These are phyloP conservation scores for Amaranthus palmeri DNA, from an alignment of 148 eudicot genomes.

Conservation along the genomic window DNA sequence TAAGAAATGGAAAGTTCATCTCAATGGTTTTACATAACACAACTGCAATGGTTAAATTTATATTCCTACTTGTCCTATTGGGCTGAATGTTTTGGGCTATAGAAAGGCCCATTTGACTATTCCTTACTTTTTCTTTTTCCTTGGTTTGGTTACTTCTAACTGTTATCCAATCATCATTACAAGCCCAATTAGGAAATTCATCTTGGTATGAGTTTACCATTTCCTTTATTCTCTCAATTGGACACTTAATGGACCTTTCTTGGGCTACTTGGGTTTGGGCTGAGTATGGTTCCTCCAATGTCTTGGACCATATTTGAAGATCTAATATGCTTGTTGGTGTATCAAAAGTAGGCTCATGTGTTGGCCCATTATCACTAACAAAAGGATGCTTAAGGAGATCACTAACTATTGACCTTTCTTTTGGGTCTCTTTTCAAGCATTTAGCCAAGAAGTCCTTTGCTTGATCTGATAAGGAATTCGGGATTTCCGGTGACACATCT, in stretches of 20 bases:
- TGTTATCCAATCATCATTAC: constrained; percentile 57
- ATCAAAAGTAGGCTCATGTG: constrained; percentile 14
- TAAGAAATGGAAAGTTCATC: neutral
- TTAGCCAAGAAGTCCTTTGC: constrained; percentile 57
- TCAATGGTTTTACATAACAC: neutral
- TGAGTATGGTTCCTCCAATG: constrained; percentile 20
- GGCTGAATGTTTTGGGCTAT: constrained; percentile 3
- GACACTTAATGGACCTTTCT: neutral
- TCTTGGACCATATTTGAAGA: constrained; percentile 39
- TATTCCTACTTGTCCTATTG: neutral
- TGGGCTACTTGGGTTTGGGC: neutral
- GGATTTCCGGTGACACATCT: constrained; percentile 41
- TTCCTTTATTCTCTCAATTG: constrained; percentile 28
- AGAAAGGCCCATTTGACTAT: neutral
- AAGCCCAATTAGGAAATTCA: constrained; percentile 27
- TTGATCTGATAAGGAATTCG: constrained; percentile 35
- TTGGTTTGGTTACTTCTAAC: constrained; percentile 33
- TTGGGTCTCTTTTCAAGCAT: constrained; percentile 50
- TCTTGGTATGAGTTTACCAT: constrained; percentile 14
- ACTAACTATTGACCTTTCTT: constrained; percentile 51
- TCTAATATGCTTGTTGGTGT: constrained; percentile 66
- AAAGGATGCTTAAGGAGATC: constrained; percentile 66
- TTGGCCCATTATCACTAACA: constrained; percentile 16
- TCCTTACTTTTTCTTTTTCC: too few species aligned
- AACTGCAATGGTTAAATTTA: neutral